Base-by-base conservation (phyloP, 495 filamentous ascomycete species). In the Trichocladium uniseriatum region DNA sequence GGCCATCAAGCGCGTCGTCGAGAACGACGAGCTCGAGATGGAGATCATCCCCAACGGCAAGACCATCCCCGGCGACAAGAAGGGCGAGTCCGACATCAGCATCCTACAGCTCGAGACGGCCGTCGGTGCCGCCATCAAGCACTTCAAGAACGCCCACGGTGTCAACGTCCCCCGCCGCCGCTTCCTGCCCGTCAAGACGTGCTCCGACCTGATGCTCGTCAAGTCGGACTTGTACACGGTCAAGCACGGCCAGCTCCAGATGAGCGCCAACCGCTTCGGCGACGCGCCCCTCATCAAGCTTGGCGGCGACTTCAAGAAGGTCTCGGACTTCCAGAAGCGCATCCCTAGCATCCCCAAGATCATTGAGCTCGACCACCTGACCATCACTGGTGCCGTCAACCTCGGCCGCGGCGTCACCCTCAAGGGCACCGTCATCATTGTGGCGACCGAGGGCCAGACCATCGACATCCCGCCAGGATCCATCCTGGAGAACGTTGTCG, bases 21-120 rank as follows among this genome's bases (percentile, higher is more conserved):
- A 99, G 78, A 86, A 94, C 74, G 87, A 94, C 70, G 91, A 96
- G 74, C 82, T 99, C 38, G 88, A 90, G 77, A 92, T 99, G 83
- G 92, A 99, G 75, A 99, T 99, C 69, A 99, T 99, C 62, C 88
- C 94, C 65, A 99, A 99, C 75, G 87, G 84, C 69, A 99, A 99
- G 81, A 87, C 87, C 53, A 95, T 99, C 61, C 82, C 94, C 56
- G 92, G 89, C 46, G 92, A 96, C 72, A 96, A 96, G 84, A 96
- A 96, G 83, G 94, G 92, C 64, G 92, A 99, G 73, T 90, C 94
- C 39, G 92, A 99, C 65, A 76, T 97, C 63, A 89, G 85, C 53
- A 95, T 99, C 68, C 80, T 97, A 57, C 92, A 99, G 77, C 82
- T 99, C 56, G 92, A 99, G 78, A 99, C 92, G 36, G 92, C 92